Conservation (phyloP, 371 early-diverging fungal genomes). For the Blastocladiella emersonii region DNA sequence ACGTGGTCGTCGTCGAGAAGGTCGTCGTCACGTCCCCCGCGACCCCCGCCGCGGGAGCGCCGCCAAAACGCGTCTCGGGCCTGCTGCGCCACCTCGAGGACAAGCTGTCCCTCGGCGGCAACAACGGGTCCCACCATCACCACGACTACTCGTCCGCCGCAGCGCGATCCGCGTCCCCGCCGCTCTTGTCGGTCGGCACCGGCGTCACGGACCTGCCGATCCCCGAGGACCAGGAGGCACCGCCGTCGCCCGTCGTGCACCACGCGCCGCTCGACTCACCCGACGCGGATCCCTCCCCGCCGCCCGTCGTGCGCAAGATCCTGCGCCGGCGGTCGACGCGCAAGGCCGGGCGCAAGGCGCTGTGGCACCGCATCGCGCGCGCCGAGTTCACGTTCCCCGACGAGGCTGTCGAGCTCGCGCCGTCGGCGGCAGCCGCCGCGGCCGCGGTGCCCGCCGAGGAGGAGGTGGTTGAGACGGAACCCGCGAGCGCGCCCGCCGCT, state of each 20-base stretch:
- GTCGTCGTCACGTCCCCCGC: not conserved
- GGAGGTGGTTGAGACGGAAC: not conserved
- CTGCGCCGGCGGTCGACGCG: not conserved
- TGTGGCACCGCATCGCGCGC: constrained; percentile 7
- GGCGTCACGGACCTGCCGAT: too few species aligned
- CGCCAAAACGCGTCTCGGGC: not conserved
- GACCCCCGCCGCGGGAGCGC: not conserved
- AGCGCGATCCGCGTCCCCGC: too few species aligned
- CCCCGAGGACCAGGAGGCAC: too few species aligned
- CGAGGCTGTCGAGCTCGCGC: not conserved
- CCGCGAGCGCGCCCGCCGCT: too few species aligned
- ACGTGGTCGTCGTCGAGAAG: constrained; percentile 5
- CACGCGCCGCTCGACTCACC: too few species aligned
- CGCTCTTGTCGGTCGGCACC: too few species aligned
- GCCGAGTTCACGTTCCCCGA: constrained; percentile 6
- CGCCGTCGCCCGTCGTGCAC: too few species aligned
- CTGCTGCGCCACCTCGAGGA: constrained; percentile 4
- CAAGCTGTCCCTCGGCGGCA: not conserved
- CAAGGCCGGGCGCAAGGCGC: not conserved
- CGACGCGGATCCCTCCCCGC: too few species aligned
- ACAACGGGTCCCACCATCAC: not conserved
- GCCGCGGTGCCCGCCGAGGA: not conserved
- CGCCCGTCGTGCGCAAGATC: not conserved
- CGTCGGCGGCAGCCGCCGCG: not conserved
- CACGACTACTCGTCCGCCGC: not conserved